Evolutionary conservation across 2,329 filamentous ascomycete species (phyloP).

Genomic region (Pseudopithomyces chartarum): DNA sequence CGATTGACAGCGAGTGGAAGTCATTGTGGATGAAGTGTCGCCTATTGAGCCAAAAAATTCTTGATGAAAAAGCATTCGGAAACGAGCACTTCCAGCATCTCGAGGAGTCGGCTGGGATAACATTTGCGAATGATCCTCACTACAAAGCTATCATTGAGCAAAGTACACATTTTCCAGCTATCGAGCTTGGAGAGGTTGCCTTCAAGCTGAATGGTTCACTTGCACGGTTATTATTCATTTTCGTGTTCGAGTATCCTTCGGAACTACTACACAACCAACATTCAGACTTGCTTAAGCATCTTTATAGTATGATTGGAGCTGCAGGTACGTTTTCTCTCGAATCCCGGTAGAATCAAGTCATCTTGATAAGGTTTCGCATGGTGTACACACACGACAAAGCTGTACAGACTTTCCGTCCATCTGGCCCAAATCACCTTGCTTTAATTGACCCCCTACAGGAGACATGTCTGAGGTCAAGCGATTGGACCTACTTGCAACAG

Average conservation of each 20-base stretch:
- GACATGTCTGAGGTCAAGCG: conserved; percentile 7
- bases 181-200: background rate
- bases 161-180: background rate
- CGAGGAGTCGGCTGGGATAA: conserved; percentile 1
- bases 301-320: conserved; percentile 4
- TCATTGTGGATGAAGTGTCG: background rate
- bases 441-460: background rate
- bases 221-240: conserved; percentile 3
- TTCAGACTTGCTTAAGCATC: conserved; percentile 4
- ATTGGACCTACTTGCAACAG: conserved; percentile 3
- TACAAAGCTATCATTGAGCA: conserved; percentile 6
- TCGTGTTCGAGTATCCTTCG: conserved; percentile 5
- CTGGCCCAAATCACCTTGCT: background rate
- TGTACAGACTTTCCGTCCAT: background rate
- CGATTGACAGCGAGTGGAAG: conserved; percentile 5
- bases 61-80: background rate
- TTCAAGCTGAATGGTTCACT: background rate
- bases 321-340: background rate
- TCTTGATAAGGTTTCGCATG: background rate
- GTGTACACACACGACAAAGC: background rate
- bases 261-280: background rate
- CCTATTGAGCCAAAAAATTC: background rate
- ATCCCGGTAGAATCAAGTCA: background rate
- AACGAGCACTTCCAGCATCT: background rate
- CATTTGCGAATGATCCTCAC: background rate